phyloP scores from a whole-genome alignment of 176 grass and related monocot species.

The Oryza coarctata region DNA sequence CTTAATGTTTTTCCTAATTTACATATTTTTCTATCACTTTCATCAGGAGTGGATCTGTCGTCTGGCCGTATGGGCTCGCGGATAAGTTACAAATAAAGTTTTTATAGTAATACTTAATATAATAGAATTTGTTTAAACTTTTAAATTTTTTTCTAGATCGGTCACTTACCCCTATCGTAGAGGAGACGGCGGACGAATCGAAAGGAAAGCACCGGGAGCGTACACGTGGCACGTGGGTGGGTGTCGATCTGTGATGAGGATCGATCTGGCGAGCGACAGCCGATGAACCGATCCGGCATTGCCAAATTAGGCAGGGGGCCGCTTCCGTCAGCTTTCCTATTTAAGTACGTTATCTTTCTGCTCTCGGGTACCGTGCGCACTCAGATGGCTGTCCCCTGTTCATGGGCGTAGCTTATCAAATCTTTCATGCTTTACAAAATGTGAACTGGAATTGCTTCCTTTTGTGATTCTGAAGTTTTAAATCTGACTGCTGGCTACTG shows the following conservation, averaged over 20 bases:
- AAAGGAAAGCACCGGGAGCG: background rate
- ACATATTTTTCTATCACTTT: no score
- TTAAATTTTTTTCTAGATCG: no score
- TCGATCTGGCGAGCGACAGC: background rate
- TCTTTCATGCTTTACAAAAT: slow-evolving; percentile 5
- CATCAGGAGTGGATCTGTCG: no score
- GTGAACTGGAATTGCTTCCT: background rate
- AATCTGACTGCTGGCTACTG: no score
- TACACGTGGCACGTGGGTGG: background rate
- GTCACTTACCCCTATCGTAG: no score
- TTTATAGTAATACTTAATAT: no score
- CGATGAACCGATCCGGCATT: slow-evolving; percentile 27
- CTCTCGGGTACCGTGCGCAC: slow-evolving; percentile 27
- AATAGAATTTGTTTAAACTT: no score
- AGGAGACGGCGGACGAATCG: background rate
- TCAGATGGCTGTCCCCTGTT: slow-evolving; percentile 25
- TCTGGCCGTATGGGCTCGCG: no score
- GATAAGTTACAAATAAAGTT: no score
- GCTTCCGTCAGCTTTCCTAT: slow-evolving; percentile 36
- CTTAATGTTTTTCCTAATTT: no score
- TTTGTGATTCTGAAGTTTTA: no score
- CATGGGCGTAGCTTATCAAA: background rate
- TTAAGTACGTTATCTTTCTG: slow-evolving; percentile 50
- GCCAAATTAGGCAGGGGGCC: slow-evolving; percentile 36
- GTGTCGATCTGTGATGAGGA: background rate